Percentiles rank a stretch among this genome's conserved stretches.
Evolutionary conservation across 208 protist genomes (phyloP).

Genomic region (Crithidia bombi): DNA sequence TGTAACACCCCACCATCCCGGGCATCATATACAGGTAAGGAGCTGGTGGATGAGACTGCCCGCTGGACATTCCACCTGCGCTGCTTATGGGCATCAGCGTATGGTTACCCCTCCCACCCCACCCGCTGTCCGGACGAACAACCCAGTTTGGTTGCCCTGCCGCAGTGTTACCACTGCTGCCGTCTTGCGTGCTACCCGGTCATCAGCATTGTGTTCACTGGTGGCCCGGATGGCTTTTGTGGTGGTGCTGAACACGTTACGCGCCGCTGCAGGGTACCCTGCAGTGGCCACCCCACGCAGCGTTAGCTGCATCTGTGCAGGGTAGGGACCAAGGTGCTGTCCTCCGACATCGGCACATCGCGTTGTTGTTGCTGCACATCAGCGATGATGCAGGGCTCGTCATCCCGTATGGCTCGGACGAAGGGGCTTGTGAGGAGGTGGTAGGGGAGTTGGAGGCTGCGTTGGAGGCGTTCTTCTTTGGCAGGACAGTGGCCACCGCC

Average conservation of each 20-base stretch:
- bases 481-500: neutral
- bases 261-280: neutral
- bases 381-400: neutral
- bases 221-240: neutral
- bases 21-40: constrained; percentile 8
- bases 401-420: neutral
- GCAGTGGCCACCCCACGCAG: neutral
- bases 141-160: too few relatives aligned
- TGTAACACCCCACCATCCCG: neutral
- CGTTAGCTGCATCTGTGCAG: neutral
- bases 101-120: too few relatives aligned
- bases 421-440: neutral
- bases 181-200: neutral
- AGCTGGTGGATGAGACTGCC: neutral
- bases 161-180: too few relatives aligned
- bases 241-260: neutral
- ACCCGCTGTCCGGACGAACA: too few relatives aligned
- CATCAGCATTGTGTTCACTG: neutral
- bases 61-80: neutral
- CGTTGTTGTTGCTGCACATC: neutral
- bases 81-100: neutral
- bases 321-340: neutral
- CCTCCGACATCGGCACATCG: neutral
- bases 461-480: neutral
- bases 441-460: neutral